Conservation (phyloP, 495 filamentous ascomycete species). For the Corynascus novoguineensis region DNA sequence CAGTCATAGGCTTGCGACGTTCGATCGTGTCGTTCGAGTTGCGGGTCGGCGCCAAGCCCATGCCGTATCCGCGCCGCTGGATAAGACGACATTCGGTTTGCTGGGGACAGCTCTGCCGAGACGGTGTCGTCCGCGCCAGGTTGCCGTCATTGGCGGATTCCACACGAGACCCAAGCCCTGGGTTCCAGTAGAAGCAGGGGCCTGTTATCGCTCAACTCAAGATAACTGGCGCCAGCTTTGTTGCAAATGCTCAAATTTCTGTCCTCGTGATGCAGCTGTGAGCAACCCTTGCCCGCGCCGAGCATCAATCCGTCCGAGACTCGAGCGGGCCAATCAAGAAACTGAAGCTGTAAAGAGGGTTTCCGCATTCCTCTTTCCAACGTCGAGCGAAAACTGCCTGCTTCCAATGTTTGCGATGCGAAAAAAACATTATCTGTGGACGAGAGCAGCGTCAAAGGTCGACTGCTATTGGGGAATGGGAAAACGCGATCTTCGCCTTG, state of each 20-base stretch:
- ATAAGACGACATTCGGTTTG: constrained; percentile 20
- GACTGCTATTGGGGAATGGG: background rate
- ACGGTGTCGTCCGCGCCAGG: constrained; percentile 2
- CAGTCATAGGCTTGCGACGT: too few species aligned
- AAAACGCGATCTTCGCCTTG: background rate
- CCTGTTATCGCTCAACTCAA: constrained; percentile 12
- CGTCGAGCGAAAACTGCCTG: background rate
- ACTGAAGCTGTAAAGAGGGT: background rate
- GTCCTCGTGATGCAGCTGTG: constrained; percentile 27
- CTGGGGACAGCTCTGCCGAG: constrained; percentile 28
- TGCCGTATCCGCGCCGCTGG: background rate
- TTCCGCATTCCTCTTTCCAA: constrained; percentile 1
- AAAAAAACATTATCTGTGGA: background rate
- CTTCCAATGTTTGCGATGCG: background rate
- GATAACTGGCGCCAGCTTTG: constrained; percentile 15
- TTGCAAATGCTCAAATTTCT: constrained; percentile 19
- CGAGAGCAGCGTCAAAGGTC: background rate
- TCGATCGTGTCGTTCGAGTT: background rate
- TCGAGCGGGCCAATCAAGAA: constrained; percentile 16
- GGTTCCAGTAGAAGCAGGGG: constrained; percentile 6
- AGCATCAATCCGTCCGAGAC: constrained; percentile 2
- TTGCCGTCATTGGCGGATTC: constrained; percentile 1
- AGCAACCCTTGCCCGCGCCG: constrained; percentile 15
- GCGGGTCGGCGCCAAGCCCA: background rate
- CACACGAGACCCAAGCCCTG: constrained; percentile 9